Evolutionary conservation across 106 monocot genomes (phyloP).

Genomic region (Platanthera guangdongensis): DNA sequence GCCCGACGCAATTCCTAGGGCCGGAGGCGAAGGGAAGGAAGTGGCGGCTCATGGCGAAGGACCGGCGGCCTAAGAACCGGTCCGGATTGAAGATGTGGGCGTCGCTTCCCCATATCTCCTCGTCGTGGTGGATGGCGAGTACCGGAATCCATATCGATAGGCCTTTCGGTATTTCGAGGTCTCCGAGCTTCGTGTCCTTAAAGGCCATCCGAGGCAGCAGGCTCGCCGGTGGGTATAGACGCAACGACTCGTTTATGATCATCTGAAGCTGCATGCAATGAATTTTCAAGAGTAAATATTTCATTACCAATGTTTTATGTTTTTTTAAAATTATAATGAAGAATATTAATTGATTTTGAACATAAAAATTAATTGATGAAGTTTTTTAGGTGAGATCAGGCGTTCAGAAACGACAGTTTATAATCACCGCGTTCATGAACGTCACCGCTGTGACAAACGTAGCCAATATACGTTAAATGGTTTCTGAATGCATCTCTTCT

Average conservation of each 20-base stretch:
- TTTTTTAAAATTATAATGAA: too few species aligned
- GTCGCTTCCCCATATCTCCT: conserved; percentile 72
- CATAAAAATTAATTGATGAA: too few species aligned
- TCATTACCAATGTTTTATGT: too few species aligned
- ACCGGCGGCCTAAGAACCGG: conserved; percentile 42
- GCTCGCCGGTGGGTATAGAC: conserved; percentile 78
- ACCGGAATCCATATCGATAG: conserved; percentile 91
- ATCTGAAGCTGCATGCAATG: conserved; percentile 55
- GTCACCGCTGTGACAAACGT: too few species aligned
- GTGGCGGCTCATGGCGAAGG: conserved; percentile 45
- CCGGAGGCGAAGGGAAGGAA: conserved; percentile 91
- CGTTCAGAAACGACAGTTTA: too few species aligned
- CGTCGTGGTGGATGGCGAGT: conserved; percentile 77
- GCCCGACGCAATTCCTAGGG: conserved; percentile 91
- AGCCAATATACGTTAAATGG: too few species aligned
- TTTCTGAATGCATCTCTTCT: too few species aligned
- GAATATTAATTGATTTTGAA: too few species aligned
- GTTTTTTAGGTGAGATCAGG: too few species aligned
- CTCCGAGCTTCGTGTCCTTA: conserved; percentile 75
- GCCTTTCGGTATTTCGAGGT: conserved; percentile 73
- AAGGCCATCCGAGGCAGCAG: conserved; percentile 81
- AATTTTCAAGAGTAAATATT: too few species aligned
- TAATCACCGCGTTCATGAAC: too few species aligned
- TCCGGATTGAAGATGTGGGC: conserved; percentile 78
- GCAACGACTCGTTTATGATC: conserved; percentile 88